Percentiles rank a stretch among this genome's conserved stretches.
Conservation (phyloP, 2,329 filamentous ascomycete genomes). For the Hirsutella rhossiliensis region DNA sequence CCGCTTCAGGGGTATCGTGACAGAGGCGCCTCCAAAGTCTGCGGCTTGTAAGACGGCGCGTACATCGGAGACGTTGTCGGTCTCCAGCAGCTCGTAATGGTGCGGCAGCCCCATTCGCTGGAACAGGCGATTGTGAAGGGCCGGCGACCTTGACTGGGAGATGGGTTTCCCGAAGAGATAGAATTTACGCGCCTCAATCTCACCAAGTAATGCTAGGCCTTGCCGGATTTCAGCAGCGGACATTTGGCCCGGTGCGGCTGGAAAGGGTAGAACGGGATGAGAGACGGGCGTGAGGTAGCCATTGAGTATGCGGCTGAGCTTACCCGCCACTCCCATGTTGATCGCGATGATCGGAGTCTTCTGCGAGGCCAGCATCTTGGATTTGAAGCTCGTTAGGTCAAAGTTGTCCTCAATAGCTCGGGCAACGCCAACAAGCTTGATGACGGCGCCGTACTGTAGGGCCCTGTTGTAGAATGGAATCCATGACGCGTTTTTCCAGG, state of each 20-base stretch:
- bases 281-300: constrained; percentile 90
- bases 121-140: constrained; percentile 83
- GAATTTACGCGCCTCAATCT: constrained; percentile 65
- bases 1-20: constrained; percentile 90
- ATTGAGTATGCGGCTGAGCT: constrained; percentile 84
- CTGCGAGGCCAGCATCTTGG: constrained; percentile 59
- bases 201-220: constrained; percentile 66
- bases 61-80: constrained; percentile 49
- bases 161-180: constrained; percentile 85
- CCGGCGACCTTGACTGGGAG: constrained; percentile 69
- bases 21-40: constrained; percentile 83
- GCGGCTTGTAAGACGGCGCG: constrained; percentile 52
- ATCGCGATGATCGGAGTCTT: constrained; percentile 81
- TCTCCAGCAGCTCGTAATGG: constrained; percentile 66
- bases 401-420: constrained; percentile 74
- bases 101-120: constrained; percentile 68
- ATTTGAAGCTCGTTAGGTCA: constrained; percentile 69
- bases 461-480: constrained; percentile 81
- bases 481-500: constrained; percentile 92
- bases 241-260: constrained; percentile 87
- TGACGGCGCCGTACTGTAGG: constrained; percentile 78
- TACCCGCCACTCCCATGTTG: constrained; percentile 85
- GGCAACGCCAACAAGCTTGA: constrained; percentile 86
- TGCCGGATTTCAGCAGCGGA: constrained; percentile 80
- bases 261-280: constrained; percentile 79